Evolutionary conservation across 495 filamentous ascomycete species (phyloP), one percentile per base, ranked within the genome.

Genomic region (Penicillium turbatum): DNA sequence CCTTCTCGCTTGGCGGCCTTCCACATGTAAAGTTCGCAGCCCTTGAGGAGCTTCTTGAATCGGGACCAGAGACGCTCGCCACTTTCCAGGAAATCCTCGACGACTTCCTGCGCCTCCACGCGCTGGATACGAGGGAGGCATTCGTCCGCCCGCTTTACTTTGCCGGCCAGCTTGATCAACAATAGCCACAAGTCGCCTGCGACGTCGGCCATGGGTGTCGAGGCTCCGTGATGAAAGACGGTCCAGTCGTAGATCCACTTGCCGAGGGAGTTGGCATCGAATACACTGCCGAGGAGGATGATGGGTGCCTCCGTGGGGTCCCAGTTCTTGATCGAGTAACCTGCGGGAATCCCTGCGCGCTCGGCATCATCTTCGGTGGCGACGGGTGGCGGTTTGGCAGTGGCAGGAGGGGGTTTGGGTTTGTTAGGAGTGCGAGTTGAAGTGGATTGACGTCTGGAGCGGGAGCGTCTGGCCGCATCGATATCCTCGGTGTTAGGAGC

Each of bases 221-320:
- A 82, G 10, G 90, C 80, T 36, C 90, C 90, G 58, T 95, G 87
- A 68, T 87, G 85, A 75, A 89, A 97, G 54, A 97, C 89, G 29
- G 93, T 97, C 93, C 93, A 98, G 79, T 98, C 95, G 75, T 96
- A 98, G 68, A 98, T 92, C 93, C 93, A 98, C 72, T 96, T 96
- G 63, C 93, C 93, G 13, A 98, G 81, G 17, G 89, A 95, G 80
- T 96, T 96, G 69, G 93, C 89, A 64, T 97, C 95, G 66, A 97
- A 98, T 40, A 97, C 93, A 66, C 89, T 95, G 37, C 93, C 93
- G 8, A 97, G 81, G 6, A 98, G 81, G 67, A 96, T 84, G 69
- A 98, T 95, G 30, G 93, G 88, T 60, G 89, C 89, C 71, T 96
- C 91, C 39, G 84, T 85, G 1, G 92, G 92, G 66, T 97, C 95